phyloP scores from a whole-genome alignment of 345 rosid species.

The Citrus reticulata region DNA sequence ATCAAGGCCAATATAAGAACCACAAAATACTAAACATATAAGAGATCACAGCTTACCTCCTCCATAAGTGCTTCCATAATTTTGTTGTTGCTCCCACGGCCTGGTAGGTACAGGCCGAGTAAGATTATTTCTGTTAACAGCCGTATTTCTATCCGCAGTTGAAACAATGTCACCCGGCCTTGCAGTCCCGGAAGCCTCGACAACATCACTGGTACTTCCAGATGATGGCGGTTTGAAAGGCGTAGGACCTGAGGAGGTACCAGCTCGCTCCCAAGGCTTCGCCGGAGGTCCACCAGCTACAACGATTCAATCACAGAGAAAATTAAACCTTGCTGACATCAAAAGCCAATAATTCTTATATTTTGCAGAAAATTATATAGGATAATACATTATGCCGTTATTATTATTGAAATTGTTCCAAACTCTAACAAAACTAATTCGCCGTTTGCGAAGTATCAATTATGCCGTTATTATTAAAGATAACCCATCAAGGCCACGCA shows the following conservation, averaged over 20 bases:
- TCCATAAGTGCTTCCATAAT: conserved; percentile 53
- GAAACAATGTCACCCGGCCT: conserved; percentile 80
- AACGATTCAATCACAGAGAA: not conserved
- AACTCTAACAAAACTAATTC: not conserved
- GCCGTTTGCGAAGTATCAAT: not conserved
- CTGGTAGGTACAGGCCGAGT: conserved; percentile 74
- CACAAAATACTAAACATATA: not conserved
- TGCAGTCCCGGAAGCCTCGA: conserved; percentile 95
- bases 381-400: not conserved
- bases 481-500: not conserved
- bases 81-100: conserved; percentile 94
- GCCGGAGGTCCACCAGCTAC: conserved; percentile 60
- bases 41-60: conserved; percentile 37
- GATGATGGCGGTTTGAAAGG: conserved; percentile 91
- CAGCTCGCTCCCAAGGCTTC: conserved; percentile 98
- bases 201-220: conserved; percentile 86
- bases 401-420: not conserved
- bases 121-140: conserved; percentile 45
- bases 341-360: not conserved
- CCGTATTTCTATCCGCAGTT: conserved; percentile 32
- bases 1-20: conserved; percentile 8
- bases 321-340: not conserved
- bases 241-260: conserved; percentile 60
- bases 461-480: not conserved
- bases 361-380: not conserved